Evolutionary conservation across 2,329 filamentous ascomycete species (phyloP).

Genomic region (Colletotrichum australisinense): DNA sequence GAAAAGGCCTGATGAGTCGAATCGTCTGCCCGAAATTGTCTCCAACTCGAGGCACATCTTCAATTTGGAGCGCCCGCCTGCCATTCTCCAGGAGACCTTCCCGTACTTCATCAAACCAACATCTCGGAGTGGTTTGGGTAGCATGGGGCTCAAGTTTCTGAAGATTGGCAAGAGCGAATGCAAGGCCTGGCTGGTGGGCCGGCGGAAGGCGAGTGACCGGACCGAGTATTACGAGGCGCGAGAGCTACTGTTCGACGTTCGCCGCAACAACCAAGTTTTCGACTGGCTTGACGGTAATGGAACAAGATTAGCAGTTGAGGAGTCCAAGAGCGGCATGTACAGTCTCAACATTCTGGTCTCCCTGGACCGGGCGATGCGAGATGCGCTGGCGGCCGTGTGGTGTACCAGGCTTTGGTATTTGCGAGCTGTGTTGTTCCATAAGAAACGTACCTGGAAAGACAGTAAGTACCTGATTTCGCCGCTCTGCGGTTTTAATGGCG

Average conservation of each 20-base stretch:
- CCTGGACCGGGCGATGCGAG: conserved; percentile 43
- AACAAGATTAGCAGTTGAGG: conserved; percentile 45
- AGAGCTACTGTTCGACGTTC: conserved; percentile 44
- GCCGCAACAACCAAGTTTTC: conserved; percentile 38
- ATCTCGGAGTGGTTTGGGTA: conserved; percentile 16
- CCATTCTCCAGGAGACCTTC: conserved; percentile 43
- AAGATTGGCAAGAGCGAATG: conserved; percentile 26
- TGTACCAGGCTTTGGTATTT: conserved; percentile 48
- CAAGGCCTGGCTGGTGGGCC: conserved; percentile 35
- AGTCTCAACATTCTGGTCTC: conserved; percentile 46
- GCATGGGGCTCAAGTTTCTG: conserved; percentile 1
- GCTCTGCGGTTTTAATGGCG: background rate
- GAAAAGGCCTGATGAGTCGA: background rate
- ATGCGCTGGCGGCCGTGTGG: conserved; percentile 50
- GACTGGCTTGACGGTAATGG: conserved; percentile 47
- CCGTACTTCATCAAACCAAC: conserved; percentile 40
- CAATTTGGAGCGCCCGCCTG: conserved; percentile 47
- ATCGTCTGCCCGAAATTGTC: conserved; percentile 39
- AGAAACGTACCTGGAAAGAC: conserved; percentile 24
- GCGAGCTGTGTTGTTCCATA: conserved; percentile 37
- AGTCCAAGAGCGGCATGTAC: conserved; percentile 41
- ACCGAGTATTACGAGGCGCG: conserved; percentile 37
- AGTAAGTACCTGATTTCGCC: background rate
- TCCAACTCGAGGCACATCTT: conserved; percentile 47
- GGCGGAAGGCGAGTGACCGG: background rate